Evolutionary conservation across 345 rosid genomes (phyloP), one percentile per base, ranked within the genome.

Genomic region (Rhodomyrtus tomentosa): DNA sequence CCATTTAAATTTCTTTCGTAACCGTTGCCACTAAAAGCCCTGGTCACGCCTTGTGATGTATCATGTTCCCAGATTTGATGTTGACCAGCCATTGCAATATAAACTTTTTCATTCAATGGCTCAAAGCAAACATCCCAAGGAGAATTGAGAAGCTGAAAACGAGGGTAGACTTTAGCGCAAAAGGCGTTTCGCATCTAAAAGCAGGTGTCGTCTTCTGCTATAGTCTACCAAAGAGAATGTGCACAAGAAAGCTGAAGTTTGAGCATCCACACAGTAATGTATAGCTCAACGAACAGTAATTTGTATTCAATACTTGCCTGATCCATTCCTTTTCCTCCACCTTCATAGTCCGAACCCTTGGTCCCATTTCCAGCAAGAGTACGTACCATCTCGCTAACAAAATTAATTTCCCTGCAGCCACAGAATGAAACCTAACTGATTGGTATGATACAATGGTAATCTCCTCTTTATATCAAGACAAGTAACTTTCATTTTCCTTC

Each of bases 321-420:
- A 84, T 86, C 85, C 85, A 85, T 87, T 87, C 98, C 98, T 85
- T 90, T 92, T 87, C 84, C 86, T 72, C 99, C 98, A 27, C 99
- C 98, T 88, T 88, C 87, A 82, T 96, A 95, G 85, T 96, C 99
- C 32, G 96, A 93, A 85, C 99, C 99, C 91, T 94, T 96, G 29
- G 93, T 95, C 85, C 98, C 98, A 85, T 96, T 96, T 74, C 99
- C 99, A 88, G 99, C 96, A 82, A 96, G 91, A 81, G 98, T 95
- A 58, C 81, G 89, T 51, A 96, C 98, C 54, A 58, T 92, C 85
- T 96, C 98, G 24, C 90, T 89, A 84, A 94, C 97, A 90, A 96
- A 96, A 93, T 96, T 93, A 84, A 96, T 92, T 90, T 91, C 99
- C 91, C 99, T 95, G 85, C 85, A 85, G 85, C 20, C 79, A 68